Evolutionary conservation across 208 protist genomes (phyloP), one percentile per base, ranked within the genome.

Genomic region (Leishmania turanica): DNA sequence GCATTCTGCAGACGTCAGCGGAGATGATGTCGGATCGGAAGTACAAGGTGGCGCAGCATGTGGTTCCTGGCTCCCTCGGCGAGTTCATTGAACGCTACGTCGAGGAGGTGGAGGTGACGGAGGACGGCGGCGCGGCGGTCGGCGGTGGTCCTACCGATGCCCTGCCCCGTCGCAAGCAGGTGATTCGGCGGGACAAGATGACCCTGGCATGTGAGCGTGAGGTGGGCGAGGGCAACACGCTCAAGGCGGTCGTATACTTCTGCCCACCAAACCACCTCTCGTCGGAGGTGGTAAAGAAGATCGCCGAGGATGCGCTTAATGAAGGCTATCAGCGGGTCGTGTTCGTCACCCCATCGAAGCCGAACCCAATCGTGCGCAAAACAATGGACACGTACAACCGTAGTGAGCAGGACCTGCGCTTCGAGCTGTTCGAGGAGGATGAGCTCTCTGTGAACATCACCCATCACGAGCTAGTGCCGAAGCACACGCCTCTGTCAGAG

Each of bases 401-500:
- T 37, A 88, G 87, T 70, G 88, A 89, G 53, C 72, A 82, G n/a
- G 81, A 81, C 58, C 64, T 96, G 66, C 88, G 94, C 27, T 91
- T 99, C 56, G 95, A 99, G 87, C 80, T 96, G 8, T 99, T 99
- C 82, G 87, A 97, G 51, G 98, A 99, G 87, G 90, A 94, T 54
- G 98, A 99, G 75, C 90, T 99, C 34, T 86, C 99, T 47, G 94
- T 99, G 71, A 99, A 99, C 89, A 99, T 99, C 78, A 99, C 98
- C 1, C 87, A 99, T 79, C 99, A 99, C 89, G 91, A 98, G 69
- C 91, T 99, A 17, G 99, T 99, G 17, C 99, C 99, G 34, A 93
- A 97, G 85, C 99, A 99, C 87, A 91, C 90, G 47, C 91, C 94
- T 37, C 87, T 99, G 21, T 92, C 89, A 40, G 83, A 92, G 19